Evolutionary conservation across 2,329 filamentous ascomycete genomes (phyloP), one percentile per base, ranked within the genome.

Genomic region (Chaetomium strumarium): DNA sequence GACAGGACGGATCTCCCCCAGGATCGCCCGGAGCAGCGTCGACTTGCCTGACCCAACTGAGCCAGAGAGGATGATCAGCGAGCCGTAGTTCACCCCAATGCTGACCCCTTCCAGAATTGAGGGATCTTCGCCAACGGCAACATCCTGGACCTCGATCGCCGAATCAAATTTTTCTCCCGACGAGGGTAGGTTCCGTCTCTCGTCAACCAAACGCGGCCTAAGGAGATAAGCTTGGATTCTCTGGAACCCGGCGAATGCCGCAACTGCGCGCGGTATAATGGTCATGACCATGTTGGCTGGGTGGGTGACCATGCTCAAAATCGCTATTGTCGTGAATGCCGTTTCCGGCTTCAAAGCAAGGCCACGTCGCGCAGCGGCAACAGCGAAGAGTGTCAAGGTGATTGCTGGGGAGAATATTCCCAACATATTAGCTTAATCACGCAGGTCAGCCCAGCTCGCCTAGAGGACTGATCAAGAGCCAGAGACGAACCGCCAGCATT

Each of bases 271-370:
- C 0, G 71, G 71, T 0, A 72, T 51, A 16, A 70, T 66, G 0
- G 71, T 71, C 70, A 73, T 72, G 16, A 74, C 58, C 69, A 73
- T 73, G 46, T 73, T 74, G 7, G 71, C 70, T 0, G 71, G 70
- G 24, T 72, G 67, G 1, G 69, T 74, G 0, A 73, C 63, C 56
- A 74, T 63, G 6, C 58, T 55, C 8, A 74, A 48, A n/a, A 72
- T 61, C 0, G 71, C 70, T 12, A 68, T 61, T 0, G 70, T 69
- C 0, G 72, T 71, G 48, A 74, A 75, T 0, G 71, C 70, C 0
- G 68, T 72, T 45, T 67, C 64, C 0, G 63, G 60, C 14, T 72
- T 62, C 5, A 74, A 53, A 1, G 36, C 11, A 0, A 33, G 49
- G 3, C 64, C 65, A 0, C 53, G 50, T 0, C 51, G 11, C 2